These are phyloP conservation scores for Leucosporidium yakuticum DNA, from an alignment of 768 basidiomycete genomes.

Conservation along the genomic window DNA sequence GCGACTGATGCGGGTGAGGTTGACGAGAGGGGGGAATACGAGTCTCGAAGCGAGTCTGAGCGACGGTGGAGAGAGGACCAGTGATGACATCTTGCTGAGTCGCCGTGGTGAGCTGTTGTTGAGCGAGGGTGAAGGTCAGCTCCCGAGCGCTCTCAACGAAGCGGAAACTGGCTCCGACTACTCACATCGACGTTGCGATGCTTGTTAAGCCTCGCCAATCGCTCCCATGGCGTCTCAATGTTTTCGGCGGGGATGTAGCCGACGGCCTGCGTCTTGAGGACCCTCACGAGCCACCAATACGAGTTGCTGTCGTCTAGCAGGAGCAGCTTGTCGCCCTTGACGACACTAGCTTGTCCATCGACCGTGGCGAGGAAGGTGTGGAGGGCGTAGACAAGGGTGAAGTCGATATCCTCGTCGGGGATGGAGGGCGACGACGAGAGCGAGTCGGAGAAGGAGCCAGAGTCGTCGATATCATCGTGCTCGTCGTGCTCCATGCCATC, in stretches of 20 bases:
- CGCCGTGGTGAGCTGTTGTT: constrained; percentile 60
- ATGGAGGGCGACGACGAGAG: constrained; percentile 37
- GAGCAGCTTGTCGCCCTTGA: constrained; percentile 93
- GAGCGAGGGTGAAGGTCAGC: neutral
- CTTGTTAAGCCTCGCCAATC: constrained; percentile 90
- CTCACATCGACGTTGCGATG: constrained; percentile 93
- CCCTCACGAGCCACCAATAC: constrained; percentile 99
- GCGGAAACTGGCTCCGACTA: constrained; percentile 23
- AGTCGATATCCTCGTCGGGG: constrained; percentile 60
- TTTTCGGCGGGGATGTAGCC: constrained; percentile 99
- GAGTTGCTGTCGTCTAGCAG: constrained; percentile 98
- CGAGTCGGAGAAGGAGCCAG: constrained; percentile 33
- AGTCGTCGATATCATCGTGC: constrained; percentile 33
- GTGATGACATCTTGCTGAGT: constrained; percentile 62
- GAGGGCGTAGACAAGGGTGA: constrained; percentile 83
- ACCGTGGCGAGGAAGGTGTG: constrained; percentile 97
- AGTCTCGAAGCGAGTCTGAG: constrained; percentile 26
- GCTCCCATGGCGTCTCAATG: constrained; percentile 96
- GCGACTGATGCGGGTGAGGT: constrained; percentile 36
- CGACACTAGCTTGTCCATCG: constrained; percentile 96
- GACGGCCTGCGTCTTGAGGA: constrained; percentile 96
- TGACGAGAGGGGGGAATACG: constrained; percentile 34
- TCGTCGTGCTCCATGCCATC: constrained; percentile 16
- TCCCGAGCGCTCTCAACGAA: neutral
- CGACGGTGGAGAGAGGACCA: constrained; percentile 45